phyloP scores from a whole-genome alignment of 345 rosid species.

The Dipteronia sinensis region DNA sequence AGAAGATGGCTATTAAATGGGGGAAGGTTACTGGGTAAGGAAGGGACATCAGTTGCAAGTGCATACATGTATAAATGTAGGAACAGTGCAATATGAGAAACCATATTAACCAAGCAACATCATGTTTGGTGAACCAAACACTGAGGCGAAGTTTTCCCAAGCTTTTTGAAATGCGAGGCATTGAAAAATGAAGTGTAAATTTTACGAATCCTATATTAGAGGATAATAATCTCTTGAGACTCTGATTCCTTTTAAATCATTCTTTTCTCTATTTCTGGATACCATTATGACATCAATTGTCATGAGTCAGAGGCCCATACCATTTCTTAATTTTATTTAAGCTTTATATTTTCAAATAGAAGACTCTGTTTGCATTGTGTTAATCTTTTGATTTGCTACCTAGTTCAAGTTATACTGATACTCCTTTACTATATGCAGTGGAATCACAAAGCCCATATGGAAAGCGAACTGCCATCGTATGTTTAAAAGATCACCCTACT shows the following conservation, averaged over 20 bases:
- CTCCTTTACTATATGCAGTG: conserved; percentile 48
- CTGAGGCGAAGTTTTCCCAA: too few species aligned
- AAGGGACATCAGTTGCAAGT: background rate
- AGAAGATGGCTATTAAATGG: background rate
- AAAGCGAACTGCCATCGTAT: conserved; percentile 75
- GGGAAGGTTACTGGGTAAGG: background rate
- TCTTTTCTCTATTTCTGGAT: too few species aligned
- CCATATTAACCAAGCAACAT: background rate
- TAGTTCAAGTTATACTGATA: conserved; percentile 11
- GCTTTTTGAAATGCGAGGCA: too few species aligned
- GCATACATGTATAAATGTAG: too few species aligned
- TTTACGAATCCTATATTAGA: too few species aligned
- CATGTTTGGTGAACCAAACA: background rate
- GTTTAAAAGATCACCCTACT: conserved; percentile 61
- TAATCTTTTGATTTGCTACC: conserved; percentile 12
- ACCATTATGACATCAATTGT: background rate
- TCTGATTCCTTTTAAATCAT: background rate
- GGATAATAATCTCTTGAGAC: background rate
- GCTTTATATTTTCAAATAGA: conserved; percentile 7
- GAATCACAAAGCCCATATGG: conserved; percentile 86
- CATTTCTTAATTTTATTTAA: conserved; percentile 4
- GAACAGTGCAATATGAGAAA: background rate
- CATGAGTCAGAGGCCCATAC: background rate
- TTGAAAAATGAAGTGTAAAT: too few species aligned
- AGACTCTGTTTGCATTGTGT: conserved; percentile 8